Evolutionary conservation across 1,139 yeast species (phyloP).

Genomic region (Arxiozyma slooffiae): DNA sequence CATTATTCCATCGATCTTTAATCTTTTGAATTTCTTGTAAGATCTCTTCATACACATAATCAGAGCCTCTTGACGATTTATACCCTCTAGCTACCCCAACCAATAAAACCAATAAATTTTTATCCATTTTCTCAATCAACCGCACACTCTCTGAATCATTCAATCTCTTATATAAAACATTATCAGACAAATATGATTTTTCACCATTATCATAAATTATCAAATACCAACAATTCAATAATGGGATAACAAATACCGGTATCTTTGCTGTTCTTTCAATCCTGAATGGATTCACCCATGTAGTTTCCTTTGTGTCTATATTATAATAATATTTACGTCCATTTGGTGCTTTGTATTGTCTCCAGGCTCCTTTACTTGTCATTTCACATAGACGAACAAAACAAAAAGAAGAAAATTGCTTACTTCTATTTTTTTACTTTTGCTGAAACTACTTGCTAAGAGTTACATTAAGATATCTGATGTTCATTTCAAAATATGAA

Average conservation of each 20-base stretch:
- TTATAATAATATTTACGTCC: conserved; percentile 71
- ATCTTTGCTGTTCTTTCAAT: neutral
- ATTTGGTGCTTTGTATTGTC: conserved; percentile 50
- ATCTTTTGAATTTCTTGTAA: conserved; percentile 12
- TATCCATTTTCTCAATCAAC: conserved; percentile 30
- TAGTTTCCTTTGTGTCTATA: conserved; percentile 53
- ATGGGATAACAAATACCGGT: conserved; percentile 15
- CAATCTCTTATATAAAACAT: conserved; percentile 33
- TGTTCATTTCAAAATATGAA: neutral
- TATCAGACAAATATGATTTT: conserved; percentile 36
- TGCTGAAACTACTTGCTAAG: neutral
- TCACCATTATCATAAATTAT: conserved; percentile 38
- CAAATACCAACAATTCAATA: conserved; percentile 33
- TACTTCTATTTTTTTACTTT: neutral
- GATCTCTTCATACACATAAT: conserved; percentile 20
- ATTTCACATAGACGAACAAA: neutral
- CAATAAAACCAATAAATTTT: conserved; percentile 31
- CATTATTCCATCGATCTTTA: conserved; percentile 3
- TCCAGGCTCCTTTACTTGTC: conserved; percentile 40
- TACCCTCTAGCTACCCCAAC: conserved; percentile 42
- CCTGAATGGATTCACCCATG: conserved; percentile 69
- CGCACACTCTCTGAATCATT: conserved; percentile 30
- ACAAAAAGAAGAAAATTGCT: too few species aligned
- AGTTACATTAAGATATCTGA: neutral
- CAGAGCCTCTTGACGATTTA: conserved; percentile 3